Conservation (phyloP, 108 stramenopile species). For the Cyclotella atomus region DNA sequence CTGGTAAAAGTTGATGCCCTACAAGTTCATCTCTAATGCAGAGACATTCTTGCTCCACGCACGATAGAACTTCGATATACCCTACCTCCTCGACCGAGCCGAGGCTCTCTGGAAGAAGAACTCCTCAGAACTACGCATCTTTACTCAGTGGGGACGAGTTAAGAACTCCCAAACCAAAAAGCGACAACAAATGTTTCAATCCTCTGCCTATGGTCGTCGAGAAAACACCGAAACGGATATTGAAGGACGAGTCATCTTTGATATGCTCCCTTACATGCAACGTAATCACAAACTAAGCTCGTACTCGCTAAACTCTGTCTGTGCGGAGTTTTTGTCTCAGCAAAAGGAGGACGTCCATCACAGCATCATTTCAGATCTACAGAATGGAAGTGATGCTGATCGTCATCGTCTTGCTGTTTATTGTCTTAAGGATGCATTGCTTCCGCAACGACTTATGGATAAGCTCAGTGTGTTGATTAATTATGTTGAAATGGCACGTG, state of each 20-base stretch:
- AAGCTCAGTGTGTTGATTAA: slow-evolving; percentile 98
- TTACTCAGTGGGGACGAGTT: slow-evolving; percentile 92
- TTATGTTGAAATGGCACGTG: slow-evolving; percentile 99
- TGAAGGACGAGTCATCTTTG: slow-evolving; percentile 97
- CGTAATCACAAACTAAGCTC: slow-evolving; percentile 99
- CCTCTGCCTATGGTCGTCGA: slow-evolving; percentile 93
- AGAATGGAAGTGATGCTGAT: slow-evolving; percentile 96
- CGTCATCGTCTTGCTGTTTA: slow-evolving; percentile 97
- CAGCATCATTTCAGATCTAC: slow-evolving; percentile 98
- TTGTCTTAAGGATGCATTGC: slow-evolving; percentile 97
- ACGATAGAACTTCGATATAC: slow-evolving; percentile 99
- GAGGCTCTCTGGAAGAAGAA: slow-evolving; percentile 70
- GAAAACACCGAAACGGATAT: slow-evolving; percentile 96
- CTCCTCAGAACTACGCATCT: slow-evolving; percentile 48
- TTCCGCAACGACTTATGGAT: slow-evolving; percentile 97
- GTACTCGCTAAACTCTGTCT: slow-evolving; percentile 97
- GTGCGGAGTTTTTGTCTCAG: slow-evolving; percentile 95
- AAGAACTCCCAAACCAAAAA: slow-evolving; percentile 84
- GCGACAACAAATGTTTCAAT: slow-evolving; percentile 96
- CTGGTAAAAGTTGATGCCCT: not conserved
- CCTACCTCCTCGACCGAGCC: slow-evolving; percentile 97
- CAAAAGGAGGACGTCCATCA: slow-evolving; percentile 99
- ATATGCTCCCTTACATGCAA: slow-evolving; percentile 99
- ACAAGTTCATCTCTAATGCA: not conserved
- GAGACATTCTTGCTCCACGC: not conserved